Evolutionary conservation across 495 filamentous ascomycete species (phyloP).

Genomic region (Copromyces sp.): DNA sequence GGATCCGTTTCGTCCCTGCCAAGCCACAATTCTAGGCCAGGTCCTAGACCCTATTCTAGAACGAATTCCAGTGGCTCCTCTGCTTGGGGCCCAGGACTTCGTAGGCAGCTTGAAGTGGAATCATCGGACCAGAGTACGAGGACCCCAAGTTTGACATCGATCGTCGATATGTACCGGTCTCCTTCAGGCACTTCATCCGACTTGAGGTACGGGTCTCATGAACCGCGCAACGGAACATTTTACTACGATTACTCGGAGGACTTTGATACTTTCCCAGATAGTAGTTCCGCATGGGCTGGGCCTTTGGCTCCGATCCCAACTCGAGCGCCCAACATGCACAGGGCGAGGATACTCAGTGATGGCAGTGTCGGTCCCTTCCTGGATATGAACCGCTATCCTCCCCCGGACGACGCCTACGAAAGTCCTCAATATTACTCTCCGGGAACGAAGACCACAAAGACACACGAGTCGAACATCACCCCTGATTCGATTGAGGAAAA

Average conservation of each 20-base stretch:
- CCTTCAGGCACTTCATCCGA: constrained; percentile 11
- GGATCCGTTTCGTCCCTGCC: constrained; percentile 26
- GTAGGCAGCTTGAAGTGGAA: constrained; percentile 3
- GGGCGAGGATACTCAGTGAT: constrained; percentile 18
- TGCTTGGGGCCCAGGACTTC: background rate
- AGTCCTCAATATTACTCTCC: background rate
- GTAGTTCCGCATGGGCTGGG: constrained; percentile 8
- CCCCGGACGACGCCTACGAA: background rate
- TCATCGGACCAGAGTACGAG: constrained; percentile 15
- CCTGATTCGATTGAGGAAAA: background rate
- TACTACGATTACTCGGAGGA: constrained; percentile 47
- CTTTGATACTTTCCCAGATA: constrained; percentile 22
- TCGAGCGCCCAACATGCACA: constrained; percentile 18
- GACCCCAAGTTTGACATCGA: constrained; percentile 31
- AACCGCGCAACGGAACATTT: constrained; percentile 6
- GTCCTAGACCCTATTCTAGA: constrained; percentile 12
- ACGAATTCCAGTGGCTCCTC: background rate
- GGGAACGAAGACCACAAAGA: background rate
- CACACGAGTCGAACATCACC: background rate
- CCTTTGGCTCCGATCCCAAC: constrained; percentile 28
- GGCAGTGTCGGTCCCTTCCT: constrained; percentile 16
- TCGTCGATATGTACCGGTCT: constrained; percentile 30
- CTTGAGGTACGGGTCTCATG: background rate
- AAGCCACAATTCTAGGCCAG: constrained; percentile 17
- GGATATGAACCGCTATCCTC: background rate